These are phyloP conservation scores for Eleusine coracana DNA, from an alignment of 176 grass and related monocot species.

Conservation along the genomic window DNA sequence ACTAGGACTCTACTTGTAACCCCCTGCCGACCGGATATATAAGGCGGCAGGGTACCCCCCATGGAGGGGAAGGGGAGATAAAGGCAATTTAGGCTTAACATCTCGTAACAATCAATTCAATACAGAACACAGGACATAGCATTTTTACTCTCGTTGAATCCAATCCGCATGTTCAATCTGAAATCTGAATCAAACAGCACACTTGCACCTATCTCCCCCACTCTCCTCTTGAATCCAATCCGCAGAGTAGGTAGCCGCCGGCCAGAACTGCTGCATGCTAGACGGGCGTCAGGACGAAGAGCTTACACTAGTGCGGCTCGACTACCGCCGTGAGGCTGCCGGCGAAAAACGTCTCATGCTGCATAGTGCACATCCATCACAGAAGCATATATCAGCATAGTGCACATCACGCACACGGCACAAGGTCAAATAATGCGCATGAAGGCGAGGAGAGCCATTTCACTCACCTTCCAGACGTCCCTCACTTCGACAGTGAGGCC, in stretches of 20 bases:
- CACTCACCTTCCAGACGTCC: constrained; percentile 64
- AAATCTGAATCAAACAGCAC: background rate
- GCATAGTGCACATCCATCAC: background rate
- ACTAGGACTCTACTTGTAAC: no score
- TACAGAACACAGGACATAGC: no score
- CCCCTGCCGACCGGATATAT: no score
- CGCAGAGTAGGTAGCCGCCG: background rate
- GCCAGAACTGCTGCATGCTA: background rate
- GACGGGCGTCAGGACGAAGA: constrained; percentile 66
- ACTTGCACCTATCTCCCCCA: no score
- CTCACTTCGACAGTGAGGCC: constrained; percentile 43
- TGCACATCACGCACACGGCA: no score
- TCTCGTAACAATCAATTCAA: no score
- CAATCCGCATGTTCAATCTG: background rate
- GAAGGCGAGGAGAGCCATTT: background rate
- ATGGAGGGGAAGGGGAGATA: no score
- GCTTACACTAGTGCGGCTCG: constrained; percentile 60
- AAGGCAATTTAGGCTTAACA: no score
- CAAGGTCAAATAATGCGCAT: background rate
- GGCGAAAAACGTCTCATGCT: constrained; percentile 59
- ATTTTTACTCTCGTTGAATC: no score
- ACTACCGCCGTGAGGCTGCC: constrained; percentile 46
- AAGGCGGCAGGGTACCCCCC: no score
- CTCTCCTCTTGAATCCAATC: background rate
- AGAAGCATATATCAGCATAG: background rate